Evolutionary conservation across 2,329 filamentous ascomycete species (phyloP), one percentile per base, ranked within the genome.

Genomic region (Arthrobotrys sinensis): DNA sequence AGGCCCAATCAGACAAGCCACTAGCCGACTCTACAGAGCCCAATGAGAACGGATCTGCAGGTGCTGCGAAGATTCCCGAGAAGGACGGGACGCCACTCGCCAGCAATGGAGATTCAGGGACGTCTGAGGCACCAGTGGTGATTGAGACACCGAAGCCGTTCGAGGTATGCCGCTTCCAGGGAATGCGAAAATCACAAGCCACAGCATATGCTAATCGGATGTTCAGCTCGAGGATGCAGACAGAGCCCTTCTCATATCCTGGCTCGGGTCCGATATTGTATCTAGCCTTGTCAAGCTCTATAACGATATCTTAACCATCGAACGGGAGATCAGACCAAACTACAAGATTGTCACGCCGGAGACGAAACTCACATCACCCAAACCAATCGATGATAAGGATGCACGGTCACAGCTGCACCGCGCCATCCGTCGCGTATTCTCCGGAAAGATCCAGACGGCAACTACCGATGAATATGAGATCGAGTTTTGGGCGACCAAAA

Each of bases 361-460:
- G 24, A 87, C 91, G 79, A 87, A 87, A 5, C 85, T 85, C 4
- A 82, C 92, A 43, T 85, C 85, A 10, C 88, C 88, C 1, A 84
- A 86, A 6, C 85, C 86, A 3, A 88, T 92, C 45, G 84, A 85
- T 3, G 90, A 92, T 81, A 90, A 90, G 80, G 87, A 88, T 16
- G 83, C 87, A 69, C 89, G 91, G 6, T 90, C 89, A 43, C 86
- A 88, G 79, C 88, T 92, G 6, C 91, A 93, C 82, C 86, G 89
- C 80, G 85, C 87, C 7, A 86, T 97, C 53, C 92, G 94, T 28
- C 91, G 91, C 46, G 91, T 97, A 78, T 97, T 97, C 84, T 86
- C 87, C n/a, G 91, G 90, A 1, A 88, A 89, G 70, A 87, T 97
- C 63, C 93, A 97, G 73, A 96, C 93, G 0, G 87, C 86, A 16